Conservation (phyloP, 139 green algal species). For the Pycnococcus provasolii region DNA sequence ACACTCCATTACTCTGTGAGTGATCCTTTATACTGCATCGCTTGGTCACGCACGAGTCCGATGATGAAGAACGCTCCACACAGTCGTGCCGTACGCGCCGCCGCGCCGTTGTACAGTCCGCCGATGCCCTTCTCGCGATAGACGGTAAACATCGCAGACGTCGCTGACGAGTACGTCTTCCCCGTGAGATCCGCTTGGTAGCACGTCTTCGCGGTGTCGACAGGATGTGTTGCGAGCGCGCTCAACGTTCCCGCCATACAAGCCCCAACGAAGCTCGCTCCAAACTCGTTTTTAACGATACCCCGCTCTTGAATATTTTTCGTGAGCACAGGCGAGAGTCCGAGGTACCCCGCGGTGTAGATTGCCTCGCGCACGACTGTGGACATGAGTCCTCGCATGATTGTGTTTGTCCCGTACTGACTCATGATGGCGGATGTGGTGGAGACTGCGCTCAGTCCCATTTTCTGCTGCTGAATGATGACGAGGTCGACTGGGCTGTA, state of each 20-base stretch:
- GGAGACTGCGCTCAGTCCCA: not conserved
- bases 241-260: constrained; percentile 12
- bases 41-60: constrained; percentile 9
- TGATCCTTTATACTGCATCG: constrained; percentile 3
- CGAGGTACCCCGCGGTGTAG: constrained; percentile 23
- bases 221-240: constrained; percentile 18
- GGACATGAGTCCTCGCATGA: constrained; percentile 6
- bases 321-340: constrained; percentile 9
- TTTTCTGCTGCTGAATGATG: constrained; percentile 23
- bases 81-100: constrained; percentile 15
- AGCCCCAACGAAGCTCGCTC: not conserved
- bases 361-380: constrained; percentile 18
- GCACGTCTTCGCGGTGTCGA: constrained; percentile 24
- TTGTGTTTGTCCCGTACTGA: not conserved
- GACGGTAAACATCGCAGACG: not conserved
- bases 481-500: constrained; percentile 15
- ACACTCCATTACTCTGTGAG: too few relatives aligned
- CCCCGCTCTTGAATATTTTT: not conserved
- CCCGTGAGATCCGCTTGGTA: constrained; percentile 6
- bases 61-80: constrained; percentile 29
- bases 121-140: constrained; percentile 13
- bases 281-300: not conserved
- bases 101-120: constrained; percentile 9
- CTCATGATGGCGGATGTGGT: constrained; percentile 8
- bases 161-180: not conserved